These are phyloP conservation scores for Cyberlindnera xishuangbannaensis DNA, from an alignment of 805 yeast species.

Conservation along the genomic window DNA sequence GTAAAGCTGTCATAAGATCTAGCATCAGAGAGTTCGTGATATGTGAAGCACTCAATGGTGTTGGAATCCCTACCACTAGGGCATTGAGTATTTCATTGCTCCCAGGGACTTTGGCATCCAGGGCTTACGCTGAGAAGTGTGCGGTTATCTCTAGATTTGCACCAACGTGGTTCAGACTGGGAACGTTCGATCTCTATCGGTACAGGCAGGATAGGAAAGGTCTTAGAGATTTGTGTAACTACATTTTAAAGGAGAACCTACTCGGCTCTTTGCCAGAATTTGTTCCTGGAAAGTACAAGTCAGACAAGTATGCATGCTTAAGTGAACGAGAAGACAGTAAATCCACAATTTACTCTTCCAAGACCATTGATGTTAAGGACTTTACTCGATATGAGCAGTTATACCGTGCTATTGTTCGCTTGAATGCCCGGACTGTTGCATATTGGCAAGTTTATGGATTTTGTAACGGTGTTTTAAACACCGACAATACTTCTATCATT, in stretches of 20 bases:
- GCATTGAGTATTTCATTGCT: slow-evolving; percentile 68
- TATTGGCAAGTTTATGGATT: slow-evolving; percentile 91
- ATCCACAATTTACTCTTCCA: slow-evolving; percentile 3
- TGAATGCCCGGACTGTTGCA: slow-evolving; percentile 76
- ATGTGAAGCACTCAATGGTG: slow-evolving; percentile 71
- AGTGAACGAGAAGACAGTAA: slow-evolving; percentile 19
- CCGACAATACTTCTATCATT: slow-evolving; percentile 87
- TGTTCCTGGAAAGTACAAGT: slow-evolving; percentile 19
- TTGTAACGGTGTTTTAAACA: slow-evolving; percentile 88
- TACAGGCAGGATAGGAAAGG: slow-evolving; percentile 66
- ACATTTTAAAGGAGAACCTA: slow-evolving; percentile 55
- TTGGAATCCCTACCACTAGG: slow-evolving; percentile 84
- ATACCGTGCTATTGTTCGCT: slow-evolving; percentile 61
- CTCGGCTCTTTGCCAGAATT: slow-evolving; percentile 33
- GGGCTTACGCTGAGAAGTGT: slow-evolving; percentile 70
- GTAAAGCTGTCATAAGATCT: slow-evolving; percentile 86
- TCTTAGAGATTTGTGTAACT: slow-evolving; percentile 59
- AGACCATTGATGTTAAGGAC: slow-evolving; percentile 26
- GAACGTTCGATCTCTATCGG: slow-evolving; percentile 79
- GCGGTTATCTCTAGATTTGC: slow-evolving; percentile 85
- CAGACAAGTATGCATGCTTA: slow-evolving; percentile 19
- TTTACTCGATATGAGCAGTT: slow-evolving; percentile 62
- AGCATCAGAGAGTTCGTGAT: slow-evolving; percentile 83
- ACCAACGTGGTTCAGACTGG: slow-evolving; percentile 80
- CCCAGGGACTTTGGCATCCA: slow-evolving; percentile 72